Evolutionary conservation across 75 land plant genomes (phyloP), one percentile per base, ranked within the genome.

Genomic region (Adiantum capillusveneris): DNA sequence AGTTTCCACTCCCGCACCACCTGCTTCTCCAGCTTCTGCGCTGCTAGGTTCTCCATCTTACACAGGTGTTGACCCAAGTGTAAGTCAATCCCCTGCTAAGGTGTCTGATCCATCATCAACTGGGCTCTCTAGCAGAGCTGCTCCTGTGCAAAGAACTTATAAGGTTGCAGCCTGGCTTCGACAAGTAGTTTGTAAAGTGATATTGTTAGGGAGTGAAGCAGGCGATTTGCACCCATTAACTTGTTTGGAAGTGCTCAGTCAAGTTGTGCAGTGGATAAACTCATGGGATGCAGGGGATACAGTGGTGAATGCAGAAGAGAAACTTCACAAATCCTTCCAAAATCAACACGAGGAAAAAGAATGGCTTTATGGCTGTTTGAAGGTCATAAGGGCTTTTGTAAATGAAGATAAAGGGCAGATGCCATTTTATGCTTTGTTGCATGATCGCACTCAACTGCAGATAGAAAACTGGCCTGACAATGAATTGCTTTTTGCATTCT

Each of bases 361-460:
- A 57, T 92, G 97, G 94, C 66, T 90, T 24, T 85, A 80, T 37
- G 70, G 72, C 29, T 90, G 88, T 72, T 77, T 95, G 72, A 90
- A 84, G 71, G 88, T 95, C 48, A 63, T 95, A 19, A 84, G 88
- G 86, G 71, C 71, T 29, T 62, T 95, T 75, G 87, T 86, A 51
- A 87, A 84, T 44, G 91, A 84, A 64, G 67, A 75, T 49, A 84
- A 75, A 59, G 84, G 96, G 59, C 84, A 82, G 3, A 67, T 95
- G 12, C 99, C 99, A 14, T 95, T 95, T 66, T 95, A 95, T 73
- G 96, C 89, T 57, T 68, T 95, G 58, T 63, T 95, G 26, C 91
- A 89, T 31, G 85, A 90, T 78, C 79, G 84, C 29, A 72, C 87
- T 67, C 88, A 86, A 53, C 79, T 86, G 57, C 75, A 72, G 59